A percentile compares a stretch with the other conserved stretches of the same genome.
phyloP scores from a whole-genome alignment of 208 protist genomes.

The Crithidia mellificae region DNA sequence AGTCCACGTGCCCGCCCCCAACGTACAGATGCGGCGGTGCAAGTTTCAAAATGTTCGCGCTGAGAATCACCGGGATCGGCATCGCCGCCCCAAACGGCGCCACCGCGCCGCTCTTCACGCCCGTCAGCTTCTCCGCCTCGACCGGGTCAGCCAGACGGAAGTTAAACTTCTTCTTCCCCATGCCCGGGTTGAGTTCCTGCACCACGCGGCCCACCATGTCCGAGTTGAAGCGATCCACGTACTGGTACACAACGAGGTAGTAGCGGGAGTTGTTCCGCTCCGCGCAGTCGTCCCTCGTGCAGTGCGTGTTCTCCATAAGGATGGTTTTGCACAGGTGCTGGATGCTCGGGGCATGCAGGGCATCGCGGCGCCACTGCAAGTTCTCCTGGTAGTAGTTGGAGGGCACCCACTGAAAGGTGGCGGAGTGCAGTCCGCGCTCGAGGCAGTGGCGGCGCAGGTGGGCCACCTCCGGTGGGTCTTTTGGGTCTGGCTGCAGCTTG shows the following conservation, averaged over 20 bases:
- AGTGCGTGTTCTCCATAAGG: conserved; percentile 92
- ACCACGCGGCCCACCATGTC: conserved; percentile 64
- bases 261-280: conserved; percentile 76
- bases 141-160: conserved; percentile 70
- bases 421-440: conserved; percentile 45
- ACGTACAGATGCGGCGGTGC: conserved; percentile 66
- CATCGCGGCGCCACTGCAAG: conserved; percentile 83
- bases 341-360: conserved; percentile 70
- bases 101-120: conserved; percentile 74
- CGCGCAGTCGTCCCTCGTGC: conserved; percentile 58
- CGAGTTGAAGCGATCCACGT: conserved; percentile 79
- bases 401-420: conserved; percentile 83
- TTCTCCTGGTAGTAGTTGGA: conserved; percentile 86
- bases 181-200: conserved; percentile 66
- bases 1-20: conserved; percentile 83
- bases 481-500: conserved; percentile 56
- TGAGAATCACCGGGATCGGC: conserved; percentile 77
- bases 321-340: conserved; percentile 93
- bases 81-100: conserved; percentile 57
- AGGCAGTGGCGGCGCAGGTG: conserved; percentile 58
- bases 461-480: conserved; percentile 70
- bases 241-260: conserved; percentile 85
- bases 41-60: conserved; percentile 46
- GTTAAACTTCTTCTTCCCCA: conserved; percentile 90
- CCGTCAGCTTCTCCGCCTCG: conserved; percentile 59